Percentiles rank a stretch among this genome's conserved stretches.
Evolutionary conservation across 2,329 filamentous ascomycete genomes (phyloP).

Genomic region (Fusarium praegraminearum): DNA sequence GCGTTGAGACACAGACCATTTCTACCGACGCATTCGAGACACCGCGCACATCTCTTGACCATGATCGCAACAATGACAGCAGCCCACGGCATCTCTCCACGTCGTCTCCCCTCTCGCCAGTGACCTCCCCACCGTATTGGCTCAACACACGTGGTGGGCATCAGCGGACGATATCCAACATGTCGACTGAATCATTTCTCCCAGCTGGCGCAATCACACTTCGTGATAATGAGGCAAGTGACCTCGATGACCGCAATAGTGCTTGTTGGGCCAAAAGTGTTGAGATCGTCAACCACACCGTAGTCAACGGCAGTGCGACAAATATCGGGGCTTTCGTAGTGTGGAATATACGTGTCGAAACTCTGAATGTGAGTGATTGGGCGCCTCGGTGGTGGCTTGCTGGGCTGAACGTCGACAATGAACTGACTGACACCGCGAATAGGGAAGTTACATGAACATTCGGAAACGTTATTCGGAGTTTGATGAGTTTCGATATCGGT

Average conservation of each 20-base stretch:
- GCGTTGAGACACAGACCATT: constrained; percentile 36
- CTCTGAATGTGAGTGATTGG: constrained; percentile 72
- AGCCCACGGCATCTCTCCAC: constrained; percentile 36
- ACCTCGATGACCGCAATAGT: constrained; percentile 63
- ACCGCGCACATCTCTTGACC: constrained; percentile 46
- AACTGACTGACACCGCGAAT: constrained; percentile 36
- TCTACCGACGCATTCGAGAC: constrained; percentile 45
- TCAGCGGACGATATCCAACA: constrained; percentile 56
- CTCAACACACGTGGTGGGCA: constrained; percentile 50
- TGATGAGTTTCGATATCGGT: constrained; percentile 79
- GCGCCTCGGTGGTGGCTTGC: constrained; percentile 13
- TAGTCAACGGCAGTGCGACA: constrained; percentile 68
- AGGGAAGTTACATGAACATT: constrained; percentile 72
- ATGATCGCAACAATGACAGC: constrained; percentile 25
- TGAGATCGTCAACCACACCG: constrained; percentile 66
- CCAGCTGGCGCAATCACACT: constrained; percentile 68
- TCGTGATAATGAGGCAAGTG: constrained; percentile 70
- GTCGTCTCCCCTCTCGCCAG: constrained; percentile 45
- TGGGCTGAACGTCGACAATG: not conserved
- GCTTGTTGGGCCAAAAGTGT: constrained; percentile 76
- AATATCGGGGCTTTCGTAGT: constrained; percentile 91
- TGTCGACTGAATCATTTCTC: constrained; percentile 64
- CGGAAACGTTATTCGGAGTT: constrained; percentile 92
- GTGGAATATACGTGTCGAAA: constrained; percentile 91
- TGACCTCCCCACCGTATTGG: constrained; percentile 62